Percentiles rank a stretch among this genome's conserved stretches.
These are phyloP conservation scores for Calonectria hawksworthii DNA, from an alignment of 2,329 filamentous ascomycete genomes.

Conservation along the genomic window DNA sequence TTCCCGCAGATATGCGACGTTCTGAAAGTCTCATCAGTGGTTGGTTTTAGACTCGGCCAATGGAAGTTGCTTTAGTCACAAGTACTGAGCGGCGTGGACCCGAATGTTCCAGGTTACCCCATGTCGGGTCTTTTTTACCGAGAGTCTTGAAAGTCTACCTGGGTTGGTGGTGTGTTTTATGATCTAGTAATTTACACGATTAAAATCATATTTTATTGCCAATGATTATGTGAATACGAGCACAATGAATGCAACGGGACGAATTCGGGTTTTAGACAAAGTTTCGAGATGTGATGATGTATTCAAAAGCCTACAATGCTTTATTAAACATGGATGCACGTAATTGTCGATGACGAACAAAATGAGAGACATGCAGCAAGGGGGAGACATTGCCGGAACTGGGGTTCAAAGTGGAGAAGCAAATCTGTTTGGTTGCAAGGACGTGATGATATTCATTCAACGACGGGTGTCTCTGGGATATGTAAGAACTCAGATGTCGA, in stretches of 20 bases:
- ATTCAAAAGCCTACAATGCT: neutral
- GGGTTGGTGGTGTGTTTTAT: constrained; percentile 19
- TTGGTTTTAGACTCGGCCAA: neutral
- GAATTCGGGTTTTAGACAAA: neutral
- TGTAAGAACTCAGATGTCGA: neutral
- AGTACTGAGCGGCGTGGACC: neutral
- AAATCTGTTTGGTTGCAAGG: neutral
- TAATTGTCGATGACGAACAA: neutral
- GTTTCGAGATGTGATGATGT: neutral
- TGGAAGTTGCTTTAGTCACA: neutral
- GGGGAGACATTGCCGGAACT: neutral
- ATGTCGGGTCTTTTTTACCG: constrained; percentile 1
- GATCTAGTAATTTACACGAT: constrained; percentile 28
- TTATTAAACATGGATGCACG: neutral
- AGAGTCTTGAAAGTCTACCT: constrained; percentile 2
- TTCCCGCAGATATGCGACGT: neutral
- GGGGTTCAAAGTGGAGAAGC: neutral
- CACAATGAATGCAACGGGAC: neutral
- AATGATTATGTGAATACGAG: neutral
- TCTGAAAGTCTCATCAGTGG: neutral
- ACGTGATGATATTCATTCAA: neutral
- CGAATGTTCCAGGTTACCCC: constrained; percentile 6
- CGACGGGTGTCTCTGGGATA: neutral
- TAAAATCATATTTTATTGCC: neutral
- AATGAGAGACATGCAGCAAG: constrained; percentile 8